Conservation (phyloP, 805 yeast species). For the Cyberlindnera japonica region DNA sequence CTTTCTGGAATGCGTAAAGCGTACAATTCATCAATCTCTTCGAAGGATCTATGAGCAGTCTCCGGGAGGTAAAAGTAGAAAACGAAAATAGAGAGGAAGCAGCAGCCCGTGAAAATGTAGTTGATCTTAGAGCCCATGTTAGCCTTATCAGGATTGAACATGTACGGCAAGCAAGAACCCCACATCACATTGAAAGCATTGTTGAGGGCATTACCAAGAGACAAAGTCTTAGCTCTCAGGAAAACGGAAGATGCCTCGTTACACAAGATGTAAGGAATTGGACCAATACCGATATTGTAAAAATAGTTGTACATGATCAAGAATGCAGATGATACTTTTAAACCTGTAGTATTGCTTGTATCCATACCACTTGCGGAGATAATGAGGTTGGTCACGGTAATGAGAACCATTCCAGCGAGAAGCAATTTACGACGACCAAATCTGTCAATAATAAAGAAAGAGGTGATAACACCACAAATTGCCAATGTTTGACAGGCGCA, state of each 20-base stretch:
- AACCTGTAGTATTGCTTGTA: slow-evolving; percentile 11
- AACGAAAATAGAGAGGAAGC: slow-evolving; percentile 32
- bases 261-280: slow-evolving; percentile 33
- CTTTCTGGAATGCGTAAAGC: slow-evolving; percentile 27
- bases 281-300: slow-evolving; percentile 36
- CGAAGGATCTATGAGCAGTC: slow-evolving; percentile 47
- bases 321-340: slow-evolving; percentile 25
- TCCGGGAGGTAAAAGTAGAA: slow-evolving; percentile 50
- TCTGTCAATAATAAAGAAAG: slow-evolving; percentile 31
- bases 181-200: slow-evolving; percentile 31
- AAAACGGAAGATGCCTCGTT: slow-evolving; percentile 36
- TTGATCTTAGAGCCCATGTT: slow-evolving; percentile 40
- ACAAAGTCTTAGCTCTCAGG: slow-evolving; percentile 38
- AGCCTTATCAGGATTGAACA: slow-evolving; percentile 40
- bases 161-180: slow-evolving; percentile 38
- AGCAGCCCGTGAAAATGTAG: slow-evolving; percentile 39
- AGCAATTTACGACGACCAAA: slow-evolving; percentile 29
- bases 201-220: slow-evolving; percentile 28
- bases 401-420: slow-evolving; percentile 27
- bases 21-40: slow-evolving; percentile 52
- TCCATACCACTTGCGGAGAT: slow-evolving; percentile 25
- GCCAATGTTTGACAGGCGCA: slow-evolving; percentile 33
- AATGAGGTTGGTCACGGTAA: slow-evolving; percentile 23
- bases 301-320: slow-evolving; percentile 27
- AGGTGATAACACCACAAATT: slow-evolving; percentile 27